Conservation (phyloP, 768 basidiomycete genomes). For the Leccinum longicurvipes region DNA sequence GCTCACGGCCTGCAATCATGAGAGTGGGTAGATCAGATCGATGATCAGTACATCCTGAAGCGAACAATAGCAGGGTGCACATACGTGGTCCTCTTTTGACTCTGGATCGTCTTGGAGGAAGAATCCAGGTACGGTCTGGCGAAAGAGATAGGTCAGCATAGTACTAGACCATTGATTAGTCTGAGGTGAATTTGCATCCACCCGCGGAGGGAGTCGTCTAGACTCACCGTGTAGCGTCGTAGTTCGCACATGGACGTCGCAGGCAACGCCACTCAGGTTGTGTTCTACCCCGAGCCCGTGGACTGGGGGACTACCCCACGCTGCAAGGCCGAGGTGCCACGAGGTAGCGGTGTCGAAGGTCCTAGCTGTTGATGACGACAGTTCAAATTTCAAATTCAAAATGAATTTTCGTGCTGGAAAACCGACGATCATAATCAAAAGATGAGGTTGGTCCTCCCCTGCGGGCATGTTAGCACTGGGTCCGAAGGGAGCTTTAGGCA, state of each 20-base stretch:
- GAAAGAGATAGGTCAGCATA: not conserved
- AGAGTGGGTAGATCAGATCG: not conserved
- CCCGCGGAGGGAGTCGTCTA: not conserved
- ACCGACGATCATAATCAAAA: not conserved
- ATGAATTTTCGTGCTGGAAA: no score
- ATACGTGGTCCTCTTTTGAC: slow-evolving; percentile 8
- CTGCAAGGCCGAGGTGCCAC: no score
- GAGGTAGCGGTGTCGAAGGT: no score
- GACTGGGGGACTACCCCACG: no score
- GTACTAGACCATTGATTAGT: not conserved
- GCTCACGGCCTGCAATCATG: slow-evolving; percentile 13
- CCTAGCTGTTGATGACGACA: no score
- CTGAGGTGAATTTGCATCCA: not conserved
- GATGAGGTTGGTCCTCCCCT: not conserved
- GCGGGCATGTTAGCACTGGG: no score
- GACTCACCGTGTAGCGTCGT: slow-evolving; percentile 16
- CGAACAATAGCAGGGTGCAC: not conserved
- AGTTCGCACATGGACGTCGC: not conserved
- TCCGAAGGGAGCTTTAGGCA: not conserved
- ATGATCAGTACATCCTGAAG: not conserved
- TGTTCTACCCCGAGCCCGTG: not conserved
- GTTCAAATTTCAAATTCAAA: no score
- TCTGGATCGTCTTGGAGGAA: slow-evolving; percentile 25
- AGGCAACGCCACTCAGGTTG: not conserved
- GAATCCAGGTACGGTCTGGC: slow-evolving; percentile 8